A percentile compares a stretch with the other conserved stretches of the same genome.
phyloP scores from a whole-genome alignment of 306 rosid genomes.

The Myrica gale region DNA sequence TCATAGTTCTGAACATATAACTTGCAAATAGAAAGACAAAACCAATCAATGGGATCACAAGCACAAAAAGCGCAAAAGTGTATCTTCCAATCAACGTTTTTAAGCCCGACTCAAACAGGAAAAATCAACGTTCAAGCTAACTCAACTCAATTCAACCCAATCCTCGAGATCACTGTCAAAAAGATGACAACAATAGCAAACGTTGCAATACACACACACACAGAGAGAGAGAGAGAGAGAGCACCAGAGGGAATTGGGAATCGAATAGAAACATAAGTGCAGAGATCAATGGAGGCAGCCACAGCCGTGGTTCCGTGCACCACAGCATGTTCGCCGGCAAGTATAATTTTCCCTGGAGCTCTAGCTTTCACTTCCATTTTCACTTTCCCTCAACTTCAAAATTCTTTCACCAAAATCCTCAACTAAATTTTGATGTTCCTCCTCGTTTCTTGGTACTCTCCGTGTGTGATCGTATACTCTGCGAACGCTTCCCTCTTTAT shows the following conservation, averaged over 20 bases:
- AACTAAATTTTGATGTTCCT: not conserved
- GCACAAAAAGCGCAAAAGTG: conserved; percentile 14
- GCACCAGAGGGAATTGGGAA: conserved; percentile 69
- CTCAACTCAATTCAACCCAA: conserved; percentile 4
- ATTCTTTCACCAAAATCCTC: not conserved
- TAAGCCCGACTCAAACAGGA: not conserved
- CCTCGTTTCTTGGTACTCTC: not conserved
- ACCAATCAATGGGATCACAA: not conserved
- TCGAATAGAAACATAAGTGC: conserved; percentile 70
- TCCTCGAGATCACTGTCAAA: not conserved
- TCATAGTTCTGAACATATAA: not conserved
- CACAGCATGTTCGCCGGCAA: conserved; percentile 93
- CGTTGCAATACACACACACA: not conserved
- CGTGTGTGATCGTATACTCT: not conserved
- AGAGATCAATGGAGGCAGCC: conserved; percentile 75
- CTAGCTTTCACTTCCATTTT: conserved; percentile 76
- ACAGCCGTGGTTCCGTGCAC: conserved; percentile 96
- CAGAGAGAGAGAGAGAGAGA: conserved; percentile 2
- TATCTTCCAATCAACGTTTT: not conserved
- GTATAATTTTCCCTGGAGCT: conserved; percentile 92
- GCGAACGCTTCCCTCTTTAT: not conserved
- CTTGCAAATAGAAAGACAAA: not conserved
- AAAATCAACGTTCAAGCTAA: not conserved
- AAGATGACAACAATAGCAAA: not conserved
- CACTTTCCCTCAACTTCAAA: not conserved